Base-by-base conservation (phyloP, 441 rosid genomes). In the Gossypium lobatum region DNA sequence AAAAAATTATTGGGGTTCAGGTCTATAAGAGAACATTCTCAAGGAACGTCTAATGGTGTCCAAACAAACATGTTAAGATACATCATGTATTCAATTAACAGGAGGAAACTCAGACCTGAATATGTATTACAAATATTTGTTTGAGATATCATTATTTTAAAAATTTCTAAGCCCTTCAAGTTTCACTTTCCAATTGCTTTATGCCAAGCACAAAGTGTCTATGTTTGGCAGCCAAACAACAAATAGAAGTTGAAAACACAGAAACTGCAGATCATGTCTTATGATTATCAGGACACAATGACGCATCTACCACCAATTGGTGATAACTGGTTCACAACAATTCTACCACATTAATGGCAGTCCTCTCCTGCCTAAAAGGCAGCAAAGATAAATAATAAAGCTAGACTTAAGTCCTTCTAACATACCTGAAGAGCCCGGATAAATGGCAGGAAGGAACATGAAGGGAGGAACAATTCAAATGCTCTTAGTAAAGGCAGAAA, bases 381-480 rank as follows among this genome's bases (percentile, higher is more conserved):
- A 54, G 55, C 26, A 75, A 16, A 70, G 54, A 80, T 55, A 64
- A 71, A 83, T 57, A 25, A 73, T 70, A 72, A 76, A 65, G 14
- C 7, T 23, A n/a, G 60, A 72, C 13, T 21, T 61, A 17, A 66
- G 64, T 72, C 72, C 72, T 64, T 74, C 74, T 63, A 73, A 83
- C 88, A 77, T 70, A 96, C 99, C 98, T 96, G 99, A 83, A 96
- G 97, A 68, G 98, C 97, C 63, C 99, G 95, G 83, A 93, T 78
- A 85, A 96, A 92, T 79, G 98, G 95, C 76, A 96, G 78, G 54
- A 96, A 83, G 74, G 97, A 89, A 82, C 97, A 93, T 13, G 97
- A 92, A 76, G 99, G 98, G 79, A 96, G 97, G 85, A 96, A 96
- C 92, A 96, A 83, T 74, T 96, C 99, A 85, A 96, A 96, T 79